phyloP scores from a whole-genome alignment of 495 filamentous ascomycete species.

The Annulohypoxylon stygium region DNA sequence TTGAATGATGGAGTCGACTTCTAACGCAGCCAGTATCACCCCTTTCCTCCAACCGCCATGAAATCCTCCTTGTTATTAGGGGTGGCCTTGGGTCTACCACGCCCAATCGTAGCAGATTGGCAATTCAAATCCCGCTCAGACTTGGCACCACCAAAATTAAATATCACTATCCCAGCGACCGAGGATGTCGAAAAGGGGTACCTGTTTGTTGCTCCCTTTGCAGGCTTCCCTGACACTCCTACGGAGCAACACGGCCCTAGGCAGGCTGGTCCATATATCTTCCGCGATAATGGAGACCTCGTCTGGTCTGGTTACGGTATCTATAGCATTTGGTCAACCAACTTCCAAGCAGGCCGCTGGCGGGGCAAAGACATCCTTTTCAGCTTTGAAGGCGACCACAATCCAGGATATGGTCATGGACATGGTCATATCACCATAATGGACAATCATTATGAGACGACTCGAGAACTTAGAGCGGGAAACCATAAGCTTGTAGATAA shows the following conservation, averaged over 20 bases:
- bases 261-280: conserved; percentile 68
- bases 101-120: conserved; percentile 62
- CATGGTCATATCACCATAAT: conserved; percentile 66
- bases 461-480: conserved; percentile 65
- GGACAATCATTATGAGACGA: conserved; percentile 67
- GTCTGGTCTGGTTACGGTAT: conserved; percentile 69
- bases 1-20: conserved; percentile 51
- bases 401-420: conserved; percentile 66
- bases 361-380: conserved; percentile 66
- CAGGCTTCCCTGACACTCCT: conserved; percentile 59
- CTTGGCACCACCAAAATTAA: conserved; percentile 67
- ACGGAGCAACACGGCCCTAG: conserved; percentile 64
- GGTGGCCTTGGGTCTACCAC: conserved; percentile 46
- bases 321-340: conserved; percentile 67
- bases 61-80: conserved; percentile 45
- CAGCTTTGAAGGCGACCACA: conserved; percentile 68
- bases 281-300: conserved; percentile 66
- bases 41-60: conserved; percentile 53
- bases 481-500: conserved; percentile 67
- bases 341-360: conserved; percentile 60
- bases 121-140: conserved; percentile 68
- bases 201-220: conserved; percentile 68
- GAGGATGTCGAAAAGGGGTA: conserved; percentile 64
- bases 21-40: conserved; percentile 57
- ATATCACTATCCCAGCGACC: conserved; percentile 68